phyloP scores from a whole-genome alignment of 202 grass and related monocot species.

The Saccharum hybrid region DNA sequence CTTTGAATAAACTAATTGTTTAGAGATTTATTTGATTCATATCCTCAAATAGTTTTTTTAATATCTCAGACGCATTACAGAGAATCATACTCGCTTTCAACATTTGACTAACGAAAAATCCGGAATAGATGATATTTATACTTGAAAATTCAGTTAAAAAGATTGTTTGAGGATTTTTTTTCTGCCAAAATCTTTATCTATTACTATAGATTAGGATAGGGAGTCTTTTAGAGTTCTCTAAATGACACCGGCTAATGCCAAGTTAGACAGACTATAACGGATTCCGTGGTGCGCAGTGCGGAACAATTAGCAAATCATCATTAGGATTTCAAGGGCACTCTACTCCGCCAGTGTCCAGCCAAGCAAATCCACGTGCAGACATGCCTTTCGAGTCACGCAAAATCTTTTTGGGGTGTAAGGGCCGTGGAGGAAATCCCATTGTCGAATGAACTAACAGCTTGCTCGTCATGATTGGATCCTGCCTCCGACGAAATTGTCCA shows the following conservation, averaged over 20 bases:
- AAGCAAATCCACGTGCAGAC: not conserved
- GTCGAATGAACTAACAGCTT: constrained; percentile 7
- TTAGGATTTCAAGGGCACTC: not conserved
- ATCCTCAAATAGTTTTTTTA: too few relatives aligned
- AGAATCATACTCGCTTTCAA: too few relatives aligned
- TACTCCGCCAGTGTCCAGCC: not conserved
- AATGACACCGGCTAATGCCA: not conserved
- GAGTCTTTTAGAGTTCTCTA: too few relatives aligned
- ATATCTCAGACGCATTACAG: too few relatives aligned
- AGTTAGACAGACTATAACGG: not conserved
- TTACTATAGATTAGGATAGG: too few relatives aligned
- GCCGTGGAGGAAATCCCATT: not conserved
- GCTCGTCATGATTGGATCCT: constrained; percentile 24
- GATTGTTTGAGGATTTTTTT: too few relatives aligned
- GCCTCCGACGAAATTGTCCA: not conserved
- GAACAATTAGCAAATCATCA: not conserved
- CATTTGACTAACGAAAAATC: too few relatives aligned
- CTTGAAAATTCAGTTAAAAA: too few relatives aligned
- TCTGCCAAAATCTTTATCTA: too few relatives aligned
- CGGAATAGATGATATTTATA: too few relatives aligned
- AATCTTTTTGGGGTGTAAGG: not conserved
- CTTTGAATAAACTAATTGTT: too few relatives aligned
- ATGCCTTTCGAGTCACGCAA: not conserved
- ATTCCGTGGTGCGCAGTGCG: not conserved
- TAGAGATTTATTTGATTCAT: too few relatives aligned